Conservation (phyloP, 495 filamentous ascomycete species). For the Talaromyces nanjingensis region DNA sequence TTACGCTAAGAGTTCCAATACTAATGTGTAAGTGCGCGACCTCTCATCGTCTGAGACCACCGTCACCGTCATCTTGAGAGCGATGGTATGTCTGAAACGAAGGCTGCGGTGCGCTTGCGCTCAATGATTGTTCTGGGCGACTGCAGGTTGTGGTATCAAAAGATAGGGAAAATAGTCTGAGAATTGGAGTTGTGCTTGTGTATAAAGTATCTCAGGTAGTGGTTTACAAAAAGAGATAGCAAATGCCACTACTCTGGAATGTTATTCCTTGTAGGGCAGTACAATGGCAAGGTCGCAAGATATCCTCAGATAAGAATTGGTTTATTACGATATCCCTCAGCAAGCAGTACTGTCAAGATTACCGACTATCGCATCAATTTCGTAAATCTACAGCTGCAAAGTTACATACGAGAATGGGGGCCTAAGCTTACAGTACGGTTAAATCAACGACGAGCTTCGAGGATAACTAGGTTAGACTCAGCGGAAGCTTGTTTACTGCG, state of each 20-base stretch:
- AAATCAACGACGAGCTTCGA: background rate
- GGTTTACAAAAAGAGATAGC: background rate
- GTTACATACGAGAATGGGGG: background rate
- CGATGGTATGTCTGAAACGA: background rate
- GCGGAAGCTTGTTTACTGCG: background rate
- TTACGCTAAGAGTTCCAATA: slow-evolving; percentile 92
- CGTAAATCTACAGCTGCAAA: background rate
- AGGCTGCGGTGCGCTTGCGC: background rate
- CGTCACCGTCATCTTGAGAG: slow-evolving; percentile 26
- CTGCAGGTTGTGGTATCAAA: background rate
- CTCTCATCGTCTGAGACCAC: slow-evolving; percentile 99
- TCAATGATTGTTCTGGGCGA: background rate
- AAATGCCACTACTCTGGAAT: background rate
- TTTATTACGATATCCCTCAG: slow-evolving; percentile 4
- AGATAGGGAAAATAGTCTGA: background rate
- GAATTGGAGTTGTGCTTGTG: background rate
- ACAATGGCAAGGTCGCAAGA: background rate
- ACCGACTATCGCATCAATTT: background rate
- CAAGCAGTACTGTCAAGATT: background rate
- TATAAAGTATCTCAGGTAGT: background rate
- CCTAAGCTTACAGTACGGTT: background rate
- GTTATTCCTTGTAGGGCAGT: background rate
- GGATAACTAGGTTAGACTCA: background rate
- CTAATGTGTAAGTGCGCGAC: slow-evolving; percentile 92
- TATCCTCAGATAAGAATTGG: slow-evolving; percentile 1